A percentile compares a stretch with the other conserved stretches of the same genome.
phyloP scores from a whole-genome alignment of 2,329 filamentous ascomycete genomes.

The Aspergillus novofumigatus region DNA sequence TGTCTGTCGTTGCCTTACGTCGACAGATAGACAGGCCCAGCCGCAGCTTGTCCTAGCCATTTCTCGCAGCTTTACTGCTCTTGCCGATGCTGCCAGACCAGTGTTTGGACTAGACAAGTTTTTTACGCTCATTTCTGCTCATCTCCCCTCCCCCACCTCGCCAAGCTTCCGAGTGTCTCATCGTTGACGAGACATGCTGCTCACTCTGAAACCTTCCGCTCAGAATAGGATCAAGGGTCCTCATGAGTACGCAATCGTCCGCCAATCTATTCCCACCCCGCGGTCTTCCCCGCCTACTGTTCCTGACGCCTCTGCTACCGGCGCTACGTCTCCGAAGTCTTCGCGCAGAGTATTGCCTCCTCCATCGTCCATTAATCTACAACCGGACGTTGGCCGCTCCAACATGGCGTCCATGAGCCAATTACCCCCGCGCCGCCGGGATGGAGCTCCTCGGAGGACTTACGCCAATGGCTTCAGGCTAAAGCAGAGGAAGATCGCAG shows the following conservation, averaged over 20 bases:
- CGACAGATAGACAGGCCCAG: not conserved
- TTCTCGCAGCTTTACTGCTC: not conserved
- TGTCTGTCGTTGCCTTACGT: not conserved
- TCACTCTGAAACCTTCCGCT: constrained; percentile 48
- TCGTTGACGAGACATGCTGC: constrained; percentile 39
- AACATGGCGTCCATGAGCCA: constrained; percentile 45
- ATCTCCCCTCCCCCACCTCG: not conserved
- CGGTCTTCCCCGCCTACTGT: constrained; percentile 31
- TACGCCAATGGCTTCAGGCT: constrained; percentile 67
- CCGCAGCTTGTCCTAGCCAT: not conserved
- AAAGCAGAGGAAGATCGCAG: constrained; percentile 66
- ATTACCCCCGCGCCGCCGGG: constrained; percentile 61
- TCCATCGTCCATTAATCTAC: constrained; percentile 61
- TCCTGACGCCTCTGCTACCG: constrained; percentile 26
- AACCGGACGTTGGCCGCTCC: constrained; percentile 26
- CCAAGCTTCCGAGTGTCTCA: not conserved
- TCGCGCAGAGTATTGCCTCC: constrained; percentile 67
- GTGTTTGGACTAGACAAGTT: not conserved
- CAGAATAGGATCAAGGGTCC: constrained; percentile 45
- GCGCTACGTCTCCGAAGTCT: constrained; percentile 40
- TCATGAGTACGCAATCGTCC: constrained; percentile 47
- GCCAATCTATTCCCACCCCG: constrained; percentile 39
- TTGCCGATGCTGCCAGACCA: not conserved
- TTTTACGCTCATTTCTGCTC: not conserved
- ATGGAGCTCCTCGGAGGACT: constrained; percentile 66